Base-by-base conservation (phyloP, 1,284 basidiomycete genomes). In the Cutaneotrichosporon mucoides region DNA sequence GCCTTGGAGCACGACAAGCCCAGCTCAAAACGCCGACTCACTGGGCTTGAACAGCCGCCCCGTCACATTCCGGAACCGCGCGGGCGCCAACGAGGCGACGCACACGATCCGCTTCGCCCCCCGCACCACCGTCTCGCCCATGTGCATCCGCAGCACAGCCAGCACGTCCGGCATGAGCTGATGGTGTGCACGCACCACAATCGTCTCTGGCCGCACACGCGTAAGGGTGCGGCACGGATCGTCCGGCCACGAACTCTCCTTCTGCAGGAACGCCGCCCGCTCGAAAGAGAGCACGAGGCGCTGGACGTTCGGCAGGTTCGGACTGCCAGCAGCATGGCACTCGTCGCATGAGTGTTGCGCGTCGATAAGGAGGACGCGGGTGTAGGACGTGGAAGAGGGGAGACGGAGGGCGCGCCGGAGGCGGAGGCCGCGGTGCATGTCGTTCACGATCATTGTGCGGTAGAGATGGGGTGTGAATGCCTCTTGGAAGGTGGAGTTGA, bases 141-240 rank as follows among this genome's bases (percentile, higher is more conserved):
- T 40, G 38, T 51, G 49, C 6, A 33, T 7, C 11, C 5, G 8
- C 10, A 51, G 49, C 9, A 11, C 38, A 10, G 49, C 13, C 24
- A 24, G 24, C 15, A 41, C 49, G 37, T n/a, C 49, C 6, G 24
- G 10, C 5, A 13, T 38, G 38, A 42, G 11, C 16, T 51, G 38
- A 3, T 9, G 12, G 38, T 38, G 49, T 9, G 37, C 16, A 3
- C 49, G 38, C 15, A 51, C 38, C 6, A 51, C 49, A 4, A 51
- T 8, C 4, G 9, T 41, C 4, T 40, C 38, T 4, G 49, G 49
- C 4, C 49, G 38, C 5, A 15, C 9, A 11, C 38, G 37, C 4
- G 49, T 41, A 16, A 51, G 38, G 6, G 49, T 51, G 37, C 37
- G 37, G 38, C 49, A 51, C 24, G 49, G 49, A 36, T 51, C 49